Base-by-base conservation (phyloP, 805 yeast species). In the Candida nonsorbophila region DNA sequence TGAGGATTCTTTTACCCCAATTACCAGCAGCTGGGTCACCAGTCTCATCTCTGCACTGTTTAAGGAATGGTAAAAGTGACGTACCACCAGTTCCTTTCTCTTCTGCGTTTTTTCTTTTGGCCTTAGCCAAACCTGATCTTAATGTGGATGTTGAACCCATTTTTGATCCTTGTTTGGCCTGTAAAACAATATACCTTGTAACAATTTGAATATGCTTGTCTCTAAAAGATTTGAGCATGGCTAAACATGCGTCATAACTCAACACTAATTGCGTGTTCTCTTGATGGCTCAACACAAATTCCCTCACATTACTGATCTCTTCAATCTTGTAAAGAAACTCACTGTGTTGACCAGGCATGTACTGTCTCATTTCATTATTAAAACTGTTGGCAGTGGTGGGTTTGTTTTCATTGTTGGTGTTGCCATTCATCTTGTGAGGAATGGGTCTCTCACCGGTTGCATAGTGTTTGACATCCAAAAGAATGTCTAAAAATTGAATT, bases 21-120 rank as follows among this genome's bases (percentile, higher is more conserved):
- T 65, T 71, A 32, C 95, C 90, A 15, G 95, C 95, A 14, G 96
- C 95, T 8, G 87, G 76, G 44, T 83, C 92, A 24, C 95, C 95
- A 3, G 96, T 88, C 53, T 88, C 97, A 58, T 88, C 97, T 54
- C 97, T 74, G 44, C 96, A 90, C 56, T 90, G 97, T 55, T 87
- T 88, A 51, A 88, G 69, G 60, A 88, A 90, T 16, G 96, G 95
- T 34, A 88, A 71, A 45, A 88, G 67, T 1, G 94, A 79, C 0
- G 97, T 88, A 25, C 97, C 97, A 13, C 97, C 97, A 1, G 97
- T 88, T 10, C 97, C 97, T 44, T 76, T 74, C 40, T 72, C 75
- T 34, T 73, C 80, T 24, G 65, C 69, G 34, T 67, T 67, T 24
- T 62, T 66, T 32, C 43, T 38, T 29, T 62, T 68, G 20, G 65